These are phyloP conservation scores for Phallus indusiatus DNA, from an alignment of 768 basidiomycete genomes.

Conservation along the genomic window DNA sequence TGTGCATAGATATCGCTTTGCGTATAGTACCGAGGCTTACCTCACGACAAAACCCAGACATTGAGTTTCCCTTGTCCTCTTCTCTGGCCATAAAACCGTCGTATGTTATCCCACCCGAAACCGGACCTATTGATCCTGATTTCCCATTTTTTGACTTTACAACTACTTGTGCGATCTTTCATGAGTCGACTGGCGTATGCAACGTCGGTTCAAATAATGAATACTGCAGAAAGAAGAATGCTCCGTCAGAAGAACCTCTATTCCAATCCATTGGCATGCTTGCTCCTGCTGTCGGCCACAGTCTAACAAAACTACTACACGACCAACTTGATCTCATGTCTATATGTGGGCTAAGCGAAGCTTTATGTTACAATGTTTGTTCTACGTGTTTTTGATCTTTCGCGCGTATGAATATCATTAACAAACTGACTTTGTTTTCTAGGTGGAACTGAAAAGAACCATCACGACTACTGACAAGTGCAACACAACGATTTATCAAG, in stretches of 20 bases:
- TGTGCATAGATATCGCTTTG: too few relatives aligned
- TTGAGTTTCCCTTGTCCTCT: too few relatives aligned
- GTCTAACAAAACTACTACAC: conserved; percentile 89
- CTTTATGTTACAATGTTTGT: conserved; percentile 73
- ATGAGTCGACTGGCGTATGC: too few relatives aligned
- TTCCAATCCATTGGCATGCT: conserved; percentile 98
- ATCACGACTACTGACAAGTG: conserved; percentile 82
- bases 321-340: conserved; percentile 97
- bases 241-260: conserved; percentile 87
- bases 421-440: conserved; percentile 9
- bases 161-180: too few relatives aligned
- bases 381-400: not conserved
- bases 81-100: too few relatives aligned
- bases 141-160: too few relatives aligned
- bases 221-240: conserved; percentile 64
- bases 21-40: too few relatives aligned
- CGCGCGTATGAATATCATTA: conserved; percentile 3
- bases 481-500: conserved; percentile 89
- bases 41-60: too few relatives aligned
- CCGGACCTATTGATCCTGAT: too few relatives aligned
- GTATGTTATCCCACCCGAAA: too few relatives aligned
- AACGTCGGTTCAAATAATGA: too few relatives aligned
- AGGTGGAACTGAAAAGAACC: conserved; percentile 88
- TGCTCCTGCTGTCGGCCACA: conserved; percentile 89
- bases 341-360: conserved; percentile 84